Base-by-base conservation (phyloP, 352 stramenopile species). In the Globisporangium abappressorium region DNA sequence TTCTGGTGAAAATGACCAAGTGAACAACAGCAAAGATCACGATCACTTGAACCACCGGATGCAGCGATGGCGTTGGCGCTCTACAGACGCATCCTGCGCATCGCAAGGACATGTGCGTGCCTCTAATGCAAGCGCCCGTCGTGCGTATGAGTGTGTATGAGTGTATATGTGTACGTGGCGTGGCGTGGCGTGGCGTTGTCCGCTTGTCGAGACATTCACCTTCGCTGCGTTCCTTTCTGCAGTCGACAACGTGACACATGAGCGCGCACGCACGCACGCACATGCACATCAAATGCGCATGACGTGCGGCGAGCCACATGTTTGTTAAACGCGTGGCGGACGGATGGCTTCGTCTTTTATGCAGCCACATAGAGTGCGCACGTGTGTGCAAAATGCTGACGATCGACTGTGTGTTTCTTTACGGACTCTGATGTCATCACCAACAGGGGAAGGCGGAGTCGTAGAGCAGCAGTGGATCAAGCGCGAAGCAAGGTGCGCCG, bases 71-170 rank as follows among this genome's bases (percentile, higher is more conserved):
- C 82, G 65, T 71, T 92, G 26, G 69, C 82, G 58, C 82, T 93
- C 43, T 93, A 93, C 63, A 81, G 83, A 47, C 87, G 84, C 68
- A 82, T 93, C 53, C 72, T 94, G 57, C 87, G 87, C 59, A 76
- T 89, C 22, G 87, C 84, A 7, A 67, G 85, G 24, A 87, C 74
- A 65, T 94, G 86, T 94, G 81, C 63, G 84, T 81, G 12, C 6
- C 14, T 14, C 3, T 47, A 24, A 4, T 22, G 5, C 8, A 28
- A 4, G 0, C 8, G 3, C 15, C 5, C 41, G 41, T 46, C 38
- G 18, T n/a, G 15, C 41, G 41, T 20, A 49, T 51, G 43, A 15
- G 38, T 49, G 49, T 46, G 36, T 26, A 62, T 33, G 49, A 68
- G 61, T 38, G 26, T 62, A 22, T 66, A 30, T 49, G 41, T n/a